Evolutionary conservation across 225 moss, liverwort and hornwort species (phyloP).

Genomic region (Thuidium tamariscinum): DNA sequence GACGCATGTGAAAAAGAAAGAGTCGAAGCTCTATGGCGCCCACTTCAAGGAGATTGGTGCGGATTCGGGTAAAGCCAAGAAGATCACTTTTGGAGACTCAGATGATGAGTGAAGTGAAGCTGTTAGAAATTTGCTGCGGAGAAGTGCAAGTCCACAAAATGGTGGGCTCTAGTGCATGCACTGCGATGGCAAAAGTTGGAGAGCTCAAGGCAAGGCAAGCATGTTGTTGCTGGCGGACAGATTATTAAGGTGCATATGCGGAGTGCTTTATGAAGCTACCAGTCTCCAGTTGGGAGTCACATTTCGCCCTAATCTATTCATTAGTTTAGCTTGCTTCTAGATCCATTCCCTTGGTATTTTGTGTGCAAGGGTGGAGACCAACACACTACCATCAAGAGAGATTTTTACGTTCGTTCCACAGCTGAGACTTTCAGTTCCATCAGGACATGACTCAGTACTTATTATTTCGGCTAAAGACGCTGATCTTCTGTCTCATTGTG

Average conservation of each 20-base stretch:
- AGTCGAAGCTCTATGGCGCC: constrained; percentile 87
- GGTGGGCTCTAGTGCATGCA: background rate
- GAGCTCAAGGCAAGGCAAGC: background rate
- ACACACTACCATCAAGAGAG: background rate
- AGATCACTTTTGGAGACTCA: constrained; percentile 79
- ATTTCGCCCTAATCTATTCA: background rate
- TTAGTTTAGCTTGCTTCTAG: background rate
- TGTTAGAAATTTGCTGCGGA: background rate
- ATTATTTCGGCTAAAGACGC: background rate
- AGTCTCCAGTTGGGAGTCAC: background rate
- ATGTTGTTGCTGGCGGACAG: background rate
- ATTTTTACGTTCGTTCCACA: background rate
- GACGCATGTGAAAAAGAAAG: constrained; percentile 98
- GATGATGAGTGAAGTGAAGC: constrained; percentile 45
- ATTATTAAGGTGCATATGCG: background rate
- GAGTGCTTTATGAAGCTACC: background rate
- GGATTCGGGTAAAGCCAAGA: constrained; percentile 66
- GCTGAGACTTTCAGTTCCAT: background rate
- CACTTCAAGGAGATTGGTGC: constrained; percentile 88
- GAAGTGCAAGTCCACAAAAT: background rate
- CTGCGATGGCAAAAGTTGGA: background rate
- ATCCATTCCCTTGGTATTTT: background rate
- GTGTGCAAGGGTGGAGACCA: constrained; percentile 7
- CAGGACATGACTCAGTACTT: background rate
- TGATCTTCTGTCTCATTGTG: background rate